Conservation (phyloP, 2,329 filamentous ascomycete genomes). For the Chrysoporthe austroafricana region DNA sequence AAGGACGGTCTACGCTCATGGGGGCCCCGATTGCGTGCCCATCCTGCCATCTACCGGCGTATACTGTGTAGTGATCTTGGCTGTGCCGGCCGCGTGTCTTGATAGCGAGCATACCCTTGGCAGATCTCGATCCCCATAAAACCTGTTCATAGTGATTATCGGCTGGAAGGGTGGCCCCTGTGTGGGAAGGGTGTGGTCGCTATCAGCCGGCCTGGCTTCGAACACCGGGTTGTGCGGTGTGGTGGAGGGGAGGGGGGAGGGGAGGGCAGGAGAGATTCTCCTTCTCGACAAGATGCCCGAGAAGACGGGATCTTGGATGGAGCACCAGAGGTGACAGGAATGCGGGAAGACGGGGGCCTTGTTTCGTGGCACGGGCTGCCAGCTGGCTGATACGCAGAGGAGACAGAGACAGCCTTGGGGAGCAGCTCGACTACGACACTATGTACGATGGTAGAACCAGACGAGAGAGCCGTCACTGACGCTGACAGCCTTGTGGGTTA, state of each 20-base stretch:
- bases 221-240: not conserved
- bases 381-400: not conserved
- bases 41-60: not conserved
- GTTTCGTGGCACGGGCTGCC: not conserved
- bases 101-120: not conserved
- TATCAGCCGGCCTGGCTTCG: constrained; percentile 1
- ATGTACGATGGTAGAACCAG: no score
- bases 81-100: not conserved
- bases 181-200: not conserved
- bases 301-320: no score
- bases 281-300: not conserved
- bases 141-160: not conserved
- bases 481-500: not conserved
- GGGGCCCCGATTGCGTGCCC: not conserved
- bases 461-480: not conserved
- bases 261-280: not conserved
- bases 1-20: not conserved
- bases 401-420: not conserved
- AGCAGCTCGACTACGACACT: not conserved
- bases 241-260: not conserved
- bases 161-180: constrained; percentile 4
- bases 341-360: not conserved
- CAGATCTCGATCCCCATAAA: not conserved
- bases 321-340: not conserved
- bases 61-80: not conserved